A percentile compares a stretch with the other conserved stretches of the same genome.
Evolutionary conservation across 257 asterid species (phyloP).

Genomic region (Nicotiana otophora): DNA sequence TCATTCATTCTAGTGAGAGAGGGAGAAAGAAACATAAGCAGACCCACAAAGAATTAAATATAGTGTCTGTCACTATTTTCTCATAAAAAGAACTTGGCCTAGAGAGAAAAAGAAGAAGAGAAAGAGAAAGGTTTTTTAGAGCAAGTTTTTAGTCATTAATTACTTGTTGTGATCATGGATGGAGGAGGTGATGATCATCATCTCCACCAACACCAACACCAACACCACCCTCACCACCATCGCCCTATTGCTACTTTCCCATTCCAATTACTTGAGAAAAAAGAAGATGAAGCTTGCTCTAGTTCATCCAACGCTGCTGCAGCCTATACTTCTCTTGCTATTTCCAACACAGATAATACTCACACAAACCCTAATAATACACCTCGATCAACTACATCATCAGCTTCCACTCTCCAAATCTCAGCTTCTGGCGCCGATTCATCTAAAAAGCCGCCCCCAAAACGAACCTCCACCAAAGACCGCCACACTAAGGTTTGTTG

Average conservation of each 20-base stretch:
- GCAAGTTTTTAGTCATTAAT: not conserved
- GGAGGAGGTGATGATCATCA: conserved; percentile 73
- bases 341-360: conserved; percentile 22
- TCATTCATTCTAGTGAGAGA: conserved; percentile 3
- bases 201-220: conserved; percentile 44
- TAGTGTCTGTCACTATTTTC: conserved; percentile 13
- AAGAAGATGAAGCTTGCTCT: conserved; percentile 40
- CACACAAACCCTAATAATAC: conserved; percentile 32
- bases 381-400: conserved; percentile 26
- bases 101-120: conserved; percentile 8
- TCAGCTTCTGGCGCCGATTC: conserved; percentile 29
- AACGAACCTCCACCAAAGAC: conserved; percentile 79
- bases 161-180: conserved; percentile 67
- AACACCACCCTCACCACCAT: conserved; percentile 40
- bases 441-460: conserved; percentile 64
- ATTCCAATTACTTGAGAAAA: conserved; percentile 81
- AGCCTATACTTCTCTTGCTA: conserved; percentile 31
- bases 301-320: conserved; percentile 26
- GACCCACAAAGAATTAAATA: conserved; percentile 27
- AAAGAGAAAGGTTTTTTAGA: not conserved
- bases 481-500: conserved; percentile 57
- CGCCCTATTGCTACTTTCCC: conserved; percentile 38
- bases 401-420: conserved; percentile 34
- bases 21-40: not conserved
- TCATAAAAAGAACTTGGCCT: not conserved